These are phyloP conservation scores for Grifola frondosa DNA, from an alignment of 1,284 basidiomycete genomes.

Conservation along the genomic window DNA sequence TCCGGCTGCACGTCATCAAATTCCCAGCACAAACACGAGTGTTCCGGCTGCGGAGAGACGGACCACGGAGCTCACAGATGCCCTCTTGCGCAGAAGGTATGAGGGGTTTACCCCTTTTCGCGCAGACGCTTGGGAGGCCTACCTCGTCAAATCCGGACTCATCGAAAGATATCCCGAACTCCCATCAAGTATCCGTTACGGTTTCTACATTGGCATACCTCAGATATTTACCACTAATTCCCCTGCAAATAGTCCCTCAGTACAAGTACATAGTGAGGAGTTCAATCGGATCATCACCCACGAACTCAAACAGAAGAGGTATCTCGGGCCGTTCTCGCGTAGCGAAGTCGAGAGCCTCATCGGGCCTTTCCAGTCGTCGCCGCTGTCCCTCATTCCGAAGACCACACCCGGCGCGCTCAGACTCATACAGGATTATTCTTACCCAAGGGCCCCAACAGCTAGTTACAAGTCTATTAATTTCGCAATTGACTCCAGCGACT, in stretches of 20 bases:
- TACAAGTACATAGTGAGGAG: background rate
- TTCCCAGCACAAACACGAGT: slow-evolving; percentile 19
- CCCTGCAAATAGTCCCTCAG: slow-evolving; percentile 25
- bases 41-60: slow-evolving; percentile 26
- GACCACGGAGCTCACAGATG: slow-evolving; percentile 25
- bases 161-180: slow-evolving; percentile 14
- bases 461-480: slow-evolving; percentile 32
- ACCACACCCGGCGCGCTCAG: slow-evolving; percentile 11
- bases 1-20: slow-evolving; percentile 11
- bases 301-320: slow-evolving; percentile 28
- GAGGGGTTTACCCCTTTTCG: slow-evolving; percentile 18
- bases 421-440: slow-evolving; percentile 39
- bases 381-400: slow-evolving; percentile 28
- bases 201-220: slow-evolving; percentile 27
- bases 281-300: slow-evolving; percentile 17
- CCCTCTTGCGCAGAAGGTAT: slow-evolving; percentile 21
- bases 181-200: slow-evolving; percentile 7
- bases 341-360: slow-evolving; percentile 25
- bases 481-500: slow-evolving; percentile 23
- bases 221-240: slow-evolving; percentile 17
- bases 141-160: slow-evolving; percentile 19
- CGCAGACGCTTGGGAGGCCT: slow-evolving; percentile 24
- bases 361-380: slow-evolving; percentile 36
- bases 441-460: slow-evolving; percentile 14
- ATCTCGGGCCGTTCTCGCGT: slow-evolving; percentile 32